Evolutionary conservation across 2,329 filamentous ascomycete species (phyloP).

Genomic region (Clonostachys rosea): DNA sequence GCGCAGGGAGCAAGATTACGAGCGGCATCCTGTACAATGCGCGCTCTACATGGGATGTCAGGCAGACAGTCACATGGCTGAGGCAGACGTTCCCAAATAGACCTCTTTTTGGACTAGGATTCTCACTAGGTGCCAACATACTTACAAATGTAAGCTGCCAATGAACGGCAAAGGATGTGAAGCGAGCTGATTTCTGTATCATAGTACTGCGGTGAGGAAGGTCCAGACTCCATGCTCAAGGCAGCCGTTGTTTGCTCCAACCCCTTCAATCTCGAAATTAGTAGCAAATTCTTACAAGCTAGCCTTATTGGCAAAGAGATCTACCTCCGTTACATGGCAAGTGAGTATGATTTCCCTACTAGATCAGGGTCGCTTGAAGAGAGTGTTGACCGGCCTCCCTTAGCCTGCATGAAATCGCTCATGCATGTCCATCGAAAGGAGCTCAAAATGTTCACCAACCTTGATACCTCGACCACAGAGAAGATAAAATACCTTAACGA

Average conservation of each 20-base stretch:
- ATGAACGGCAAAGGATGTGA: neutral
- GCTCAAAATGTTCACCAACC: slow-evolving; percentile 63
- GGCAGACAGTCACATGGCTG: slow-evolving; percentile 76
- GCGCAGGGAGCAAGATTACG: slow-evolving; percentile 79
- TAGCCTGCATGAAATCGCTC: slow-evolving; percentile 65
- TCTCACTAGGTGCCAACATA: slow-evolving; percentile 92
- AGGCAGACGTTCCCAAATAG: slow-evolving; percentile 77
- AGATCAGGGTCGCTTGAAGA: neutral
- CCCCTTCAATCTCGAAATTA: slow-evolving; percentile 74
- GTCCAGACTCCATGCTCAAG: slow-evolving; percentile 61
- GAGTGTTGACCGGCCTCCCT: neutral
- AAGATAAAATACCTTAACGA: slow-evolving; percentile 77
- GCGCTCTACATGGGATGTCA: slow-evolving; percentile 87
- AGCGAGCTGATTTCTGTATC: neutral
- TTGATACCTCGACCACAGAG: slow-evolving; percentile 66
- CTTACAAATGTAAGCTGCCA: slow-evolving; percentile 72
- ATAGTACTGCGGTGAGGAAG: slow-evolving; percentile 90
- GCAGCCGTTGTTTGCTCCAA: slow-evolving; percentile 69
- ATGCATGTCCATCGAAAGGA: slow-evolving; percentile 65
- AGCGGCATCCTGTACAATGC: slow-evolving; percentile 88
- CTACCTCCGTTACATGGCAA: slow-evolving; percentile 63
- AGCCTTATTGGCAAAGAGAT: slow-evolving; percentile 63
- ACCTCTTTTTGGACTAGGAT: slow-evolving; percentile 84
- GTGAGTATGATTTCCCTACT: slow-evolving; percentile 39
- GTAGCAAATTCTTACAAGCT: slow-evolving; percentile 58